Evolutionary conservation across 2,329 filamentous ascomycete genomes (phyloP).

Genomic region (Aspergillus caelatus): DNA sequence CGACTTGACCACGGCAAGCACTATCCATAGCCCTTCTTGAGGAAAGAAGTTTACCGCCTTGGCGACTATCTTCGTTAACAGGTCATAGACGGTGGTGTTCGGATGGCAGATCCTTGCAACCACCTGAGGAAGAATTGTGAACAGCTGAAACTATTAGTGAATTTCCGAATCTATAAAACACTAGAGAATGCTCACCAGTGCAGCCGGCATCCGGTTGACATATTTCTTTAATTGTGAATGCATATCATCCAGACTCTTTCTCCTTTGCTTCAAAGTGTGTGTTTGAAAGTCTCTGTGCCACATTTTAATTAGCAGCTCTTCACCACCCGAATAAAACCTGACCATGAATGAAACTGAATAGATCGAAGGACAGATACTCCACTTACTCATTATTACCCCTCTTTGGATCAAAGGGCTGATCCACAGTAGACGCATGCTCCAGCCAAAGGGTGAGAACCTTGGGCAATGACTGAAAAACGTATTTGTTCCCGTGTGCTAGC

Average conservation of each 20-base stretch:
- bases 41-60: conserved; percentile 88
- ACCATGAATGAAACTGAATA: neutral
- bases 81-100: conserved; percentile 73
- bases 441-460: conserved; percentile 93
- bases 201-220: conserved; percentile 56
- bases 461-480: conserved; percentile 91
- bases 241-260: conserved; percentile 68
- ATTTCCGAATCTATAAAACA: neutral
- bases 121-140: conserved; percentile 79
- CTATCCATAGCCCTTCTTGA: conserved; percentile 86
- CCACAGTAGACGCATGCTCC: conserved; percentile 78
- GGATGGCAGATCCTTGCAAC: conserved; percentile 94
- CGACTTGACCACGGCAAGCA: conserved; percentile 84
- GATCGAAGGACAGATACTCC: neutral
- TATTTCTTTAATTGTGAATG: conserved; percentile 81
- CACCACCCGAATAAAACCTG: neutral
- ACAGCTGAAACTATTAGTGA: conserved; percentile 42
- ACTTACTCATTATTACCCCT: conserved; percentile 50
- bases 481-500: conserved; percentile 86
- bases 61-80: conserved; percentile 76
- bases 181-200: conserved; percentile 38
- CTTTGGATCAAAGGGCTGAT: conserved; percentile 59
- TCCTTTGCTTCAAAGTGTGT: conserved; percentile 55
- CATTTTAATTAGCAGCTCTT: neutral
- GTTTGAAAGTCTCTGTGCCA: conserved; percentile 46